A percentile compares a stretch with the other conserved stretches of the same genome.
Conservation (phyloP, 768 basidiomycete species). For the Erythrobasidium yunnanense region DNA sequence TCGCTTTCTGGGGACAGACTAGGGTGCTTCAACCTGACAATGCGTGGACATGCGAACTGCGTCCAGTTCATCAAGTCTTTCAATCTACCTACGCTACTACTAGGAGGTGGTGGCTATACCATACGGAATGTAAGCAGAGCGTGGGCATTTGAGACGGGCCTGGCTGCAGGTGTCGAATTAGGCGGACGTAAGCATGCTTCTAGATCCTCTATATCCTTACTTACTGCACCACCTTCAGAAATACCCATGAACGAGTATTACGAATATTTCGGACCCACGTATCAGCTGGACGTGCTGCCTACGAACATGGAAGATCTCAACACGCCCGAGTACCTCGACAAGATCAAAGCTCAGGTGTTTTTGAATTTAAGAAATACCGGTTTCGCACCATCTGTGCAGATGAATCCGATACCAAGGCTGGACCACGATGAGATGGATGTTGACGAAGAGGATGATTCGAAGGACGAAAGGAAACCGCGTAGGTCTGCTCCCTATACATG, state of each 20-base stretch:
- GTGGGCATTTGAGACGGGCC: slow-evolving; percentile 96
- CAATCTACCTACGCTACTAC: slow-evolving; percentile 78
- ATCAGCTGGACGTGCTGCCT: slow-evolving; percentile 83
- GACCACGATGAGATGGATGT: slow-evolving; percentile 79
- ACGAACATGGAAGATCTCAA: slow-evolving; percentile 95
- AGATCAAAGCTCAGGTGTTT: slow-evolving; percentile 80
- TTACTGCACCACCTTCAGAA: slow-evolving; percentile 46
- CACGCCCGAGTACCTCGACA: slow-evolving; percentile 79
- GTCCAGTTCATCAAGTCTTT: slow-evolving; percentile 95
- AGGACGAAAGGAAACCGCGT: slow-evolving; percentile 57
- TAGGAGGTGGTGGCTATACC: slow-evolving; percentile 96
- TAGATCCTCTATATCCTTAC: background rate
- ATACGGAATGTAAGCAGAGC: slow-evolving; percentile 93
- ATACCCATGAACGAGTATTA: slow-evolving; percentile 99
- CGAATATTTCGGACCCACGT: slow-evolving; percentile 97
- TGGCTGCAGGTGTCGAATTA: slow-evolving; percentile 94
- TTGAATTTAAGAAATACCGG: slow-evolving; percentile 76
- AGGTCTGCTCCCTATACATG: background rate
- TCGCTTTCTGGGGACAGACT: slow-evolving; percentile 92
- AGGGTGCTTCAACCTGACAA: slow-evolving; percentile 89
- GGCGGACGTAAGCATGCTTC: slow-evolving; percentile 52
- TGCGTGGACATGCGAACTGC: slow-evolving; percentile 97
- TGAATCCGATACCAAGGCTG: slow-evolving; percentile 30
- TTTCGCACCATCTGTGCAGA: slow-evolving; percentile 80
- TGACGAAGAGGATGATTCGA: slow-evolving; percentile 70